Conservation (phyloP, 305 asterid genomes). For the Vinca major region DNA sequence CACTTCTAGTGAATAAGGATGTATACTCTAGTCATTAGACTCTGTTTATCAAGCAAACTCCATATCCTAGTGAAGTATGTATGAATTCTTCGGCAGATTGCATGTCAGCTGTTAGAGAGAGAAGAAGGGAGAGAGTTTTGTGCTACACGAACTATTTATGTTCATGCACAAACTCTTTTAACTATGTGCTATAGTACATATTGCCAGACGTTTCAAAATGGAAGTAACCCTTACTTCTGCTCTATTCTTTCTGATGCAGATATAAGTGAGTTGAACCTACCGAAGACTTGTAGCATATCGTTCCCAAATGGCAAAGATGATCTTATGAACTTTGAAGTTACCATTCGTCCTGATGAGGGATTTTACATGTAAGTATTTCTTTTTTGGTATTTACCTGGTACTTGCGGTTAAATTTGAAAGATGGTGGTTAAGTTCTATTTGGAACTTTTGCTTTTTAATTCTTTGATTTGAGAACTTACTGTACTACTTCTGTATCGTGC, state of each 20-base stretch:
- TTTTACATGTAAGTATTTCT: conserved; percentile 54
- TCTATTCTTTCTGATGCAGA: conserved; percentile 31
- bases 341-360: conserved; percentile 92
- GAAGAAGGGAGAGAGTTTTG: neutral
- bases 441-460: neutral
- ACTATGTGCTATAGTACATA: neutral
- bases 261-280: conserved; percentile 81
- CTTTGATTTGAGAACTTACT: neutral
- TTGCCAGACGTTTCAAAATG: neutral
- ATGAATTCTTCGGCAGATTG: neutral
- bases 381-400: neutral
- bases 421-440: neutral
- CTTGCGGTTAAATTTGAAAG: neutral
- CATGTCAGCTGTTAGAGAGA: neutral
- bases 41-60: neutral
- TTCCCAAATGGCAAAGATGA: conserved; percentile 93
- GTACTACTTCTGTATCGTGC: neutral
- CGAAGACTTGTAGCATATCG: conserved; percentile 66
- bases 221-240: neutral
- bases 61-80: neutral
- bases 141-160: neutral
- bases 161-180: neutral
- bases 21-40: neutral
- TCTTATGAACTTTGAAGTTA: conserved; percentile 93
- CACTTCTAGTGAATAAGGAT: too few relatives aligned